A percentile compares a stretch with the other conserved stretches of the same genome.
Conservation (phyloP, 306 rosid genomes). For the Vicia sativa region DNA sequence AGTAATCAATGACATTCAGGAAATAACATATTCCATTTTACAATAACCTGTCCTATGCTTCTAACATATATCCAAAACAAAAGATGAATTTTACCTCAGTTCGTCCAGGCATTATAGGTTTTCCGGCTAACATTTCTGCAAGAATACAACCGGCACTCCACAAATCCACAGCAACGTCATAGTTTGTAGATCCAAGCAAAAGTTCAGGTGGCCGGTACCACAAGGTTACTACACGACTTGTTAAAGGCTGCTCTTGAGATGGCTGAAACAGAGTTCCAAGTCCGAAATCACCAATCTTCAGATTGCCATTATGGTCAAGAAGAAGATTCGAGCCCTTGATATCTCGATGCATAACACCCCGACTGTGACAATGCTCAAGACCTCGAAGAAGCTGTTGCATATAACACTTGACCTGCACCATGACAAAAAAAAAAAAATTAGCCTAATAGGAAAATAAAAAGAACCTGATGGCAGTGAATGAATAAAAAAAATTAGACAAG, state of each 20-base stretch:
- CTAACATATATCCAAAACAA: constrained; percentile 10
- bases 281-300: constrained; percentile 89
- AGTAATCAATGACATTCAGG: background rate
- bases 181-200: constrained; percentile 49
- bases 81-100: constrained; percentile 69
- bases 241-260: constrained; percentile 63
- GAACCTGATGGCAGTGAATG: constrained; percentile 3
- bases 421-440: constrained; percentile 24
- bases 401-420: constrained; percentile 73
- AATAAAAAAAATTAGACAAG: background rate
- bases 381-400: constrained; percentile 81
- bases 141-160: constrained; percentile 95
- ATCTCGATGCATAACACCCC: constrained; percentile 84
- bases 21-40: background rate
- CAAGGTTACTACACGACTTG: constrained; percentile 90
- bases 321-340: constrained; percentile 86
- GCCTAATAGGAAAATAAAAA: constrained; percentile 12
- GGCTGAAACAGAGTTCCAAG: constrained; percentile 62
- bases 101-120: constrained; percentile 87
- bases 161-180: constrained; percentile 76
- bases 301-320: constrained; percentile 63
- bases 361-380: constrained; percentile 79
- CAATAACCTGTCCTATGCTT: background rate
- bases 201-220: constrained; percentile 81
- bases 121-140: constrained; percentile 79